Percentiles rank a stretch among this genome's conserved stretches.
phyloP scores from a whole-genome alignment of 2,329 filamentous ascomycete genomes.

The Diaporthe sp. region DNA sequence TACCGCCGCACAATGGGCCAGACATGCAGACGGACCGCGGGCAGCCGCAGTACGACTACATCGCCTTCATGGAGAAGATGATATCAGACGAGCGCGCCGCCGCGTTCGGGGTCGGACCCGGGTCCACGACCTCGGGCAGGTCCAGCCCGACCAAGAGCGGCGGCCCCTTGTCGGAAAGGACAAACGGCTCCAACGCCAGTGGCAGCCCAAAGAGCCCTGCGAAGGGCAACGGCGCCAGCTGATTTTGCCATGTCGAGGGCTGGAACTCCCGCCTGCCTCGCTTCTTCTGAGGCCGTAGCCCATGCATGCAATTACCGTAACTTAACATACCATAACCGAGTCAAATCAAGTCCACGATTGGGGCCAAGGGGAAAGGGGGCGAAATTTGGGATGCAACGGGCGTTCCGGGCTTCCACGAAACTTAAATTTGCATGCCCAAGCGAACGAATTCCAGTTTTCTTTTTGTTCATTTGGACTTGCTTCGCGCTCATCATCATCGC shows the following conservation, averaged over 20 bases:
- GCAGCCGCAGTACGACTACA: constrained; percentile 92
- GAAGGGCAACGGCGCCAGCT: constrained; percentile 49
- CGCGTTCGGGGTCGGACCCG: constrained; percentile 27
- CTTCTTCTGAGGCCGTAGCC: neutral
- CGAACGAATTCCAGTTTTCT: constrained; percentile 19
- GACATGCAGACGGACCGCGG: constrained; percentile 88
- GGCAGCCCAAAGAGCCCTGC: constrained; percentile 47
- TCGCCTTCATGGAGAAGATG: constrained; percentile 94
- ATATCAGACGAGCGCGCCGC: constrained; percentile 57
- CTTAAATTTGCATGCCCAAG: constrained; percentile 14
- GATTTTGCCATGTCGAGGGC: neutral
- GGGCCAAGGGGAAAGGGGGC: constrained; percentile 34
- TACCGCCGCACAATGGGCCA: constrained; percentile 85
- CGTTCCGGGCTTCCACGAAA: constrained; percentile 13
- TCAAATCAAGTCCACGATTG: constrained; percentile 51
- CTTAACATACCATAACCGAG: neutral
- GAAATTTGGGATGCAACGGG: constrained; percentile 1
- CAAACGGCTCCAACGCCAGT: constrained; percentile 42
- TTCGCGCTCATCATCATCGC: constrained; percentile 1
- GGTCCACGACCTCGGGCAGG: constrained; percentile 28
- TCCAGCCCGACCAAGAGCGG: constrained; percentile 35
- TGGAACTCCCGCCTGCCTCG: neutral
- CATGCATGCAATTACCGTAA: constrained; percentile 17
- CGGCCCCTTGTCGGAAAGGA: constrained; percentile 38
- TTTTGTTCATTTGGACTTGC: constrained; percentile 1